These are phyloP conservation scores for Parsonsia alboflavescens DNA, from an alignment of 257 asterid genomes.

Conservation along the genomic window DNA sequence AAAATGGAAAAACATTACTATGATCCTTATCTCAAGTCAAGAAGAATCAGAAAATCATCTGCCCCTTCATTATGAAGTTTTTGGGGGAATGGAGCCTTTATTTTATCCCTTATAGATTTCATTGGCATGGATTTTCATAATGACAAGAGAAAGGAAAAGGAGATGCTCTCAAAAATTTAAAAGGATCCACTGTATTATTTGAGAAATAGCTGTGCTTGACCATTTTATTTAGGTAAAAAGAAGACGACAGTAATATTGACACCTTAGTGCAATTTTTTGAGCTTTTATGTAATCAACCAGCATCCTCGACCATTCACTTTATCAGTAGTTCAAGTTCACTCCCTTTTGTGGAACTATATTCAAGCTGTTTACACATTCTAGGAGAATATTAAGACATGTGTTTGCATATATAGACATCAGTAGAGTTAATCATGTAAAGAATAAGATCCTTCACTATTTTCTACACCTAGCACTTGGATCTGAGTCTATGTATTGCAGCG, in stretches of 20 bases:
- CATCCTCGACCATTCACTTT: not conserved
- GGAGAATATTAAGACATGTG: not conserved
- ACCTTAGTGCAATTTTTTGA: not conserved
- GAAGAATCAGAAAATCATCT: not conserved
- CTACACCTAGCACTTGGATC: not conserved
- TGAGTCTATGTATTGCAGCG: not conserved
- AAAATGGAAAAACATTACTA: not conserved
- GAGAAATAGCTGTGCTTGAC: not conserved
- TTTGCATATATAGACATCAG: not conserved
- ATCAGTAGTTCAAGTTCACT: not conserved
- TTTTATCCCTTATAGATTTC: not conserved
- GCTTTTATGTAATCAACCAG: not conserved
- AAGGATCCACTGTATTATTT: not conserved
- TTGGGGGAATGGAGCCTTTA: not conserved
- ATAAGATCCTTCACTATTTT: not conserved
- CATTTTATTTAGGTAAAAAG: not conserved
- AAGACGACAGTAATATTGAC: not conserved
- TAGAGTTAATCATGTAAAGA: not conserved
- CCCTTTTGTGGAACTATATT: not conserved
- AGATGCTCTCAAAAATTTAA: not conserved
- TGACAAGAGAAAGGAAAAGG: not conserved
- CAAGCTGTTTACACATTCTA: not conserved
- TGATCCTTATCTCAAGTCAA: not conserved
- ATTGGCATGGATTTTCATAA: not conserved
- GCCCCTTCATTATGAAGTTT: not conserved